Evolutionary conservation across 2,329 filamentous ascomycete species (phyloP).

Genomic region (Coleophoma crateriformis): DNA sequence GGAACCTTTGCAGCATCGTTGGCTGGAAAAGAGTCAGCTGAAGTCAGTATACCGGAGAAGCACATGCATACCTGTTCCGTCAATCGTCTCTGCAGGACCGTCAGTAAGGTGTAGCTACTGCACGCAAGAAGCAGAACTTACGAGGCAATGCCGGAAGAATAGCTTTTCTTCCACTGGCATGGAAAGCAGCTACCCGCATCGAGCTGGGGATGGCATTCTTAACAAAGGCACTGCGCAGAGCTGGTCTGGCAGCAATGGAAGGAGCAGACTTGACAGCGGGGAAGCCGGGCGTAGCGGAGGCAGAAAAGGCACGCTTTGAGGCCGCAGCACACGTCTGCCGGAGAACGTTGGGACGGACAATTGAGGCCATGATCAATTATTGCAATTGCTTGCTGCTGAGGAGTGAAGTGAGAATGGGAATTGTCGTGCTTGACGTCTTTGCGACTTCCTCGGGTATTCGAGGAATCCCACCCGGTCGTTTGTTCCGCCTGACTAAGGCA

Average conservation of each 20-base stretch:
- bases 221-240: conserved; percentile 28
- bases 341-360: conserved; percentile 42
- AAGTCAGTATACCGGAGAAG: conserved; percentile 2
- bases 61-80: conserved; percentile 61
- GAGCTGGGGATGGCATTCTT: conserved; percentile 32
- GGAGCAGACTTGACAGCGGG: conserved; percentile 24
- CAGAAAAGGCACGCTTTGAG: conserved; percentile 37
- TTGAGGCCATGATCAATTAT: conserved; percentile 40
- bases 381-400: conserved; percentile 8
- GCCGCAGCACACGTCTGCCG: conserved; percentile 38
- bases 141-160: conserved; percentile 83
- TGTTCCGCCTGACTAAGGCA: background rate
- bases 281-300: conserved; percentile 27
- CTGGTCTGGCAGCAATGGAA: conserved; percentile 18
- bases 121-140: conserved; percentile 40
- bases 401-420: conserved; percentile 3
- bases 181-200: conserved; percentile 70
- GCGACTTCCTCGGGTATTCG: conserved; percentile 9
- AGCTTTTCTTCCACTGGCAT: conserved; percentile 69
- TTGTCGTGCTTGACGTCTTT: conserved; percentile 3
- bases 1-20: conserved; percentile 83
- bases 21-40: conserved; percentile 41
- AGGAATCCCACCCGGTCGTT: conserved; percentile 2
- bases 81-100: conserved; percentile 55
- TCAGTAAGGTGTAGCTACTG: too few species aligned